Percentiles rank a stretch among this genome's conserved stretches.
Evolutionary conservation across 139 green algal genomes (phyloP).

Genomic region (Limnomonas spitsbergensis): DNA sequence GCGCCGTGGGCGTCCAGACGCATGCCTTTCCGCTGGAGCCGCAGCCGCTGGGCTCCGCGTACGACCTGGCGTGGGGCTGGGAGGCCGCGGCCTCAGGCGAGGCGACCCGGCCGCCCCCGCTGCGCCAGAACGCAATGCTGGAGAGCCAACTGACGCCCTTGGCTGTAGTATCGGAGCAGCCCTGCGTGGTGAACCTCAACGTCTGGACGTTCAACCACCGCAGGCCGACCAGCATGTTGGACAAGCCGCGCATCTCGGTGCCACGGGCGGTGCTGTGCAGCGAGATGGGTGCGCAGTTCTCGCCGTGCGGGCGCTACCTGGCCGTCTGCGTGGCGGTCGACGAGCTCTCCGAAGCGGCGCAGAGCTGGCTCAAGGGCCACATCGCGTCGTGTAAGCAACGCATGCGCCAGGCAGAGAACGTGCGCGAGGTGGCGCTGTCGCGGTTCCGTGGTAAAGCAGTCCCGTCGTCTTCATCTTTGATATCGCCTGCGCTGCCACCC

Average conservation of each 20-base stretch:
- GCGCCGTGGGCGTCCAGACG: neutral
- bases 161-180: constrained; percentile 4
- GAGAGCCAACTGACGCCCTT: constrained; percentile 14
- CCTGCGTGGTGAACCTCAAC: constrained; percentile 18
- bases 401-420: neutral
- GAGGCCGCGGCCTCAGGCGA: neutral
- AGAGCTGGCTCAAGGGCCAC: neutral
- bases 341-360: constrained; percentile 10
- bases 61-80: constrained; percentile 15
- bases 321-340: constrained; percentile 62
- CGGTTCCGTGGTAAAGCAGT: neutral
- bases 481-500: neutral
- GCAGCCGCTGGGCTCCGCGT: neutral
- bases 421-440: neutral
- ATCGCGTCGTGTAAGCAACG: neutral
- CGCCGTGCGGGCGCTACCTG: constrained; percentile 69
- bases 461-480: neutral
- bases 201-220: constrained; percentile 13
- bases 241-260: constrained; percentile 6
- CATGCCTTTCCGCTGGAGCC: constrained; percentile 11
- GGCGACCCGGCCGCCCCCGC: neutral
- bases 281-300: constrained; percentile 91
- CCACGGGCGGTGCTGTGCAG: constrained; percentile 75
- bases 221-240: neutral
- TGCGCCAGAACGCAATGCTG: constrained; percentile 7